phyloP scores from a whole-genome alignment of 208 protist species.

The Lotmaria passim region DNA sequence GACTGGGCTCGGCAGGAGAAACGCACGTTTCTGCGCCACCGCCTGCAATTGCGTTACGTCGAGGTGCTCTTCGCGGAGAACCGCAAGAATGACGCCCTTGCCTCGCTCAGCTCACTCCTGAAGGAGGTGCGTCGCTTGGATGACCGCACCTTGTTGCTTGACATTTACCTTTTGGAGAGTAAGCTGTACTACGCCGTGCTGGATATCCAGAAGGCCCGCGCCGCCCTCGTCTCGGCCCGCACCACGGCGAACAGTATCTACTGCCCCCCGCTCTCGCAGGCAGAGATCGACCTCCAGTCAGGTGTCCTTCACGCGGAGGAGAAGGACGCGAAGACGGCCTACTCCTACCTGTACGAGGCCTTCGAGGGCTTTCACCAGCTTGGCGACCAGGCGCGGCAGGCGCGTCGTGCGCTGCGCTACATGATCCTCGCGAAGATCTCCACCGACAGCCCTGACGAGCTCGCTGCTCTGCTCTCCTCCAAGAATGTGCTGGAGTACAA shows the following conservation, averaged over 20 bases:
- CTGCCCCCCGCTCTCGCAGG: constrained; percentile 97
- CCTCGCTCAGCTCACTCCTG: constrained; percentile 82
- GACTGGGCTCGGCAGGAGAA: constrained; percentile 95
- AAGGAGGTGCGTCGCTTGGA: constrained; percentile 97
- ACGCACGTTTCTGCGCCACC: constrained; percentile 97
- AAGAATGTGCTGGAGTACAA: constrained; percentile 95
- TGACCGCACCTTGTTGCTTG: constrained; percentile 97
- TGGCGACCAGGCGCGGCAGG: constrained; percentile 79
- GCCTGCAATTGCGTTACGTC: constrained; percentile 94
- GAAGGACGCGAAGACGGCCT: constrained; percentile 98
- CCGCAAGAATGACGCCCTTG: constrained; percentile 84
- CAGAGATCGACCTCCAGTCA: constrained; percentile 97
- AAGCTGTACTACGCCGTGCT: constrained; percentile 94
- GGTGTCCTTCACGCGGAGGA: constrained; percentile 98
- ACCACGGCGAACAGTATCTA: constrained; percentile 99
- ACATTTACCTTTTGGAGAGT: constrained; percentile 98
- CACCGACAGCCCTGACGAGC: constrained; percentile 76
- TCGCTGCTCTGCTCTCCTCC: constrained; percentile 70
- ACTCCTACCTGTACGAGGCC: constrained; percentile 99
- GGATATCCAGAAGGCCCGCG: constrained; percentile 94
- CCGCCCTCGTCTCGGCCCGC: constrained; percentile 96
- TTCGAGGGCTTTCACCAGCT: constrained; percentile 97
- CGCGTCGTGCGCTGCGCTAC: constrained; percentile 95
- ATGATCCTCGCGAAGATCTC: constrained; percentile 98
- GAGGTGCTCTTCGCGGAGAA: constrained; percentile 92